Evolutionary conservation across 129 eudicot genomes (phyloP).

Genomic region (Mikania micrantha): DNA sequence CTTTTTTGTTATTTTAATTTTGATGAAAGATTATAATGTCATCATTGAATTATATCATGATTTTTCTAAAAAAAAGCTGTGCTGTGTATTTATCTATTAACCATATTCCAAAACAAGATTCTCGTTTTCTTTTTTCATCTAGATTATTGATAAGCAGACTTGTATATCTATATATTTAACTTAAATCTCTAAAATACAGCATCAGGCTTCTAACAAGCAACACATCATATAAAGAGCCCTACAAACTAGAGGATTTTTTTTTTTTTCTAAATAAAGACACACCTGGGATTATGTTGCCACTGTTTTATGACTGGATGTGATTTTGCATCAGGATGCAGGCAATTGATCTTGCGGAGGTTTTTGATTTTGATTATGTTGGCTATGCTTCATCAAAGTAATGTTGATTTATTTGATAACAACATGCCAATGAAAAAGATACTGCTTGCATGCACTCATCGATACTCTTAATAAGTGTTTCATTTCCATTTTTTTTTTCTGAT

Average conservation of each 20-base stretch:
- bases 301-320: conserved; percentile 6
- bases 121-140: neutral
- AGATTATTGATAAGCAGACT: conserved; percentile 4
- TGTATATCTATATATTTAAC: neutral
- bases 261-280: neutral
- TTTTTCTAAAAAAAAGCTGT: neutral
- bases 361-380: neutral
- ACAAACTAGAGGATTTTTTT: neutral
- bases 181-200: neutral
- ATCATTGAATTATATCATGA: neutral
- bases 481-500: neutral
- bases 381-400: neutral
- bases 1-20: neutral
- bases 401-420: neutral
- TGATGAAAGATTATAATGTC: neutral
- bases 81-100: neutral
- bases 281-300: neutral
- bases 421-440: neutral
- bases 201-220: neutral
- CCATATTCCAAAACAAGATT: neutral
- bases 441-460: neutral
- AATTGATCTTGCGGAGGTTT: neutral
- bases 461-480: neutral
- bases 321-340: too few relatives aligned
- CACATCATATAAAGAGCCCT: neutral